A percentile compares a stretch with the other conserved stretches of the same genome.
Conservation (phyloP, 805 yeast species). For the Metschnikowia santaceciliae region DNA sequence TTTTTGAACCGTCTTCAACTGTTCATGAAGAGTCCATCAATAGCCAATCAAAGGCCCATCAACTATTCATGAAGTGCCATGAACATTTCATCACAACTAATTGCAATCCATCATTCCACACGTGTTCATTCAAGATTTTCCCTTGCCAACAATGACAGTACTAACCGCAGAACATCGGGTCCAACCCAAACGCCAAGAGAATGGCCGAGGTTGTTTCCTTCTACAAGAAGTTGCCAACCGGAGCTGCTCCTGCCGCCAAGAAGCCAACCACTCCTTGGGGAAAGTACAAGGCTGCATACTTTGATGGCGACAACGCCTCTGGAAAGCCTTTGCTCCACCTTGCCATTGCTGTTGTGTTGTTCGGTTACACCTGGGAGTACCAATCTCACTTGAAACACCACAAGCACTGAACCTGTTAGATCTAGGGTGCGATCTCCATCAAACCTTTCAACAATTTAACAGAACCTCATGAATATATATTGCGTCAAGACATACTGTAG, state of each 20-base stretch:
- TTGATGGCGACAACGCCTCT: conserved; percentile 77
- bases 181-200: conserved; percentile 96
- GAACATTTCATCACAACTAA: too few relatives aligned
- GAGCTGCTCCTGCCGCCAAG: conserved; percentile 74
- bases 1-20: too few relatives aligned
- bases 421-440: not conserved
- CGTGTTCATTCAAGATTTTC: not conserved
- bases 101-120: not conserved
- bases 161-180: conserved; percentile 72
- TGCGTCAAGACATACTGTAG: not conserved
- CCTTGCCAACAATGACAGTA: conserved; percentile 4
- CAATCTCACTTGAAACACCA: conserved; percentile 70
- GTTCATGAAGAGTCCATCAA: too few relatives aligned
- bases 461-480: not conserved
- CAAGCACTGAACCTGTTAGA: conserved; percentile 13
- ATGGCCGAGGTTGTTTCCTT: conserved; percentile 92
- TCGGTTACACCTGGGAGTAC: conserved; percentile 92
- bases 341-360: conserved; percentile 59
- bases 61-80: too few relatives aligned
- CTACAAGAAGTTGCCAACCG: conserved; percentile 95
- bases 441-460: not conserved
- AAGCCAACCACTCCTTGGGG: conserved; percentile 63
- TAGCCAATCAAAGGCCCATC: too few relatives aligned
- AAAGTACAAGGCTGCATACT: conserved; percentile 81
- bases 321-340: conserved; percentile 82